A percentile compares a stretch with the other conserved stretches of the same genome.
Evolutionary conservation across 805 yeast genomes (phyloP).

Genomic region (Vanderwaltozyma tropicalis): DNA sequence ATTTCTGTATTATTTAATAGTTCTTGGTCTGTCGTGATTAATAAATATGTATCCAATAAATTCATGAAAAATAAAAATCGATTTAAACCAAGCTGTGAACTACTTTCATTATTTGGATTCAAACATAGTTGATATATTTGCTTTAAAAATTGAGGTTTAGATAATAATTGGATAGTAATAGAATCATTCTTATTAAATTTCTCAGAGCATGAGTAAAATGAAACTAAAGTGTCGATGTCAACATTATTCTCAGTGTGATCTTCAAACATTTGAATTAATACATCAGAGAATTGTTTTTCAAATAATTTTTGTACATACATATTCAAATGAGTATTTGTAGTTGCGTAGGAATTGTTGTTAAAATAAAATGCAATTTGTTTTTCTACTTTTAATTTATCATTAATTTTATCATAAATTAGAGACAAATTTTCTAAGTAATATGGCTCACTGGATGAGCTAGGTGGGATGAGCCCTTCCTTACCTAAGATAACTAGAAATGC

Average conservation of each 20-base stretch:
- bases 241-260: not conserved
- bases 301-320: slow-evolving; percentile 6
- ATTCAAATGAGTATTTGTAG: slow-evolving; percentile 2
- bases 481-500: too few species aligned
- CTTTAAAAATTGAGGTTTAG: slow-evolving; percentile 11
- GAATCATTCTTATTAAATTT: slow-evolving; percentile 4
- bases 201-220: not conserved
- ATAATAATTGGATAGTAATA: slow-evolving; percentile 9
- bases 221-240: not conserved
- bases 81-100: not conserved
- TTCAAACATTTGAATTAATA: slow-evolving; percentile 5
- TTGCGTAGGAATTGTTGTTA: not conserved
- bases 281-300: slow-evolving; percentile 8
- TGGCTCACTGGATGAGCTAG: not conserved
- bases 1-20: slow-evolving; percentile 9
- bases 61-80: slow-evolving; percentile 11
- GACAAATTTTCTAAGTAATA: slow-evolving; percentile 11
- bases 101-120: not conserved
- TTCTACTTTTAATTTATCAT: not conserved
- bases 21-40: slow-evolving; percentile 24
- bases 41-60: slow-evolving; percentile 16
- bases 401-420: slow-evolving; percentile 4
- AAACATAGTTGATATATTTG: slow-evolving; percentile 3
- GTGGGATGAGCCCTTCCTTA: not conserved
- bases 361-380: slow-evolving; percentile 1